Conservation (phyloP, 257 asterid species). For the Lantana camara region DNA sequence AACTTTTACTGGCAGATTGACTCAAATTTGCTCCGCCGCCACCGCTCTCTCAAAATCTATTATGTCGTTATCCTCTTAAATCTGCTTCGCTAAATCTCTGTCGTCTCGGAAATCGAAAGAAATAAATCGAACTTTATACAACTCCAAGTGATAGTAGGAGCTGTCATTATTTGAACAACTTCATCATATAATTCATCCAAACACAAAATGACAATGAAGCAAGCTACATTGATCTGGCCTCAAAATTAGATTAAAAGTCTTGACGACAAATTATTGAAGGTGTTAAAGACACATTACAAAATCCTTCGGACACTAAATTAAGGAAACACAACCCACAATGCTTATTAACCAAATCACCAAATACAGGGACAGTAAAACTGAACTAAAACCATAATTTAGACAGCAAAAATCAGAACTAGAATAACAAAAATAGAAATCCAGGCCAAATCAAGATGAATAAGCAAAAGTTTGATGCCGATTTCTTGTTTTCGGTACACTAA, state of each 20-base stretch:
- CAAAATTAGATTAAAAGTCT: constrained; percentile 2
- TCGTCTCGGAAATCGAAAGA: too few relatives aligned
- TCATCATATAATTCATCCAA: too few relatives aligned
- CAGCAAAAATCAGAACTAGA: neutral
- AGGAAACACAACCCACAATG: constrained; percentile 6
- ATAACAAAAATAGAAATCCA: neutral
- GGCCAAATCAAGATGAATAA: constrained; percentile 21
- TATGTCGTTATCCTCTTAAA: too few relatives aligned
- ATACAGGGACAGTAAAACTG: constrained; percentile 12
- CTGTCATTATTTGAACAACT: too few relatives aligned
- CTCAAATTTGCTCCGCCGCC: too few relatives aligned
- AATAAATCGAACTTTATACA: too few relatives aligned
- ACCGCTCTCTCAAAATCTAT: too few relatives aligned
- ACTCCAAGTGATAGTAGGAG: too few relatives aligned
- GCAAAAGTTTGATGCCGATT: constrained; percentile 12
- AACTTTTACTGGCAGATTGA: too few relatives aligned
- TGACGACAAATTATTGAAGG: constrained; percentile 25
- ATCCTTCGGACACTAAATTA: neutral
- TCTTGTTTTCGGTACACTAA: constrained; percentile 14
- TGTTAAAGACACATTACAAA: neutral
- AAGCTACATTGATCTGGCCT: neutral
- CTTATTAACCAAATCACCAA: constrained; percentile 22
- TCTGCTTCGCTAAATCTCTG: too few relatives aligned
- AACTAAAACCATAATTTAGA: constrained; percentile 19
- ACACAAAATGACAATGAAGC: too few relatives aligned